A percentile compares a stretch with the other conserved stretches of the same genome.
Conservation (phyloP, 495 filamentous ascomycete genomes). For the Penicillium pancosmium region DNA sequence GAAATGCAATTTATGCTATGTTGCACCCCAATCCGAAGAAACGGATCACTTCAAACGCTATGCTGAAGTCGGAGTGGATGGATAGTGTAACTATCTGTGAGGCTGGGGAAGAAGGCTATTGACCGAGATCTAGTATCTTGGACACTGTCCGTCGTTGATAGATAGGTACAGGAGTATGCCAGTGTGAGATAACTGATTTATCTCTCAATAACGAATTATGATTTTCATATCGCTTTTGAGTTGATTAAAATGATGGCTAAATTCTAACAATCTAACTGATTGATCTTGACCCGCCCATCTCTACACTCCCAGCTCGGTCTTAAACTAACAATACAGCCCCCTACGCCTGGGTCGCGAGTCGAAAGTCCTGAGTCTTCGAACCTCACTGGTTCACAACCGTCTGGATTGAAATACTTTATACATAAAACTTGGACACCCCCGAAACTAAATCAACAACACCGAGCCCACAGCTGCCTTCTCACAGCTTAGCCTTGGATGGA, state of each 20-base stretch:
- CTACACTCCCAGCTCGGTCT: too few species aligned
- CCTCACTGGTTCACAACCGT: not conserved
- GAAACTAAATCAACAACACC: not conserved
- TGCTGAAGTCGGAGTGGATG: slow-evolving; percentile 31
- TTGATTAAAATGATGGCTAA: too few species aligned
- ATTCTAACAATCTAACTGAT: too few species aligned
- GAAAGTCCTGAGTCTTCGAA: not conserved
- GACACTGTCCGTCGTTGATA: too few species aligned
- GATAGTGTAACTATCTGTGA: slow-evolving; percentile 24
- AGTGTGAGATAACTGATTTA: too few species aligned
- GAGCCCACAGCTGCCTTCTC: not conserved
- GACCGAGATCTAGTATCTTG: not conserved
- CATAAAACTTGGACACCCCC: too few species aligned
- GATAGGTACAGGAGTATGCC: too few species aligned
- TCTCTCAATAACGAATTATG: too few species aligned
- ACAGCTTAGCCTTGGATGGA: slow-evolving; percentile 36
- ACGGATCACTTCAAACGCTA: slow-evolving; percentile 19
- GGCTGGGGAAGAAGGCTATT: slow-evolving; percentile 23
- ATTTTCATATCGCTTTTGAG: too few species aligned
- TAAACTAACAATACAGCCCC: too few species aligned
- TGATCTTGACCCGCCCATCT: too few species aligned
- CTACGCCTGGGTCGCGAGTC: too few species aligned
- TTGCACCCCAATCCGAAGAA: slow-evolving; percentile 21
- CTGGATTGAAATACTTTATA: not conserved
- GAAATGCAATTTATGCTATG: slow-evolving; percentile 34